Evolutionary conservation across 2,329 filamentous ascomycete species (phyloP).

Genomic region (Colletotrichum paranaense): DNA sequence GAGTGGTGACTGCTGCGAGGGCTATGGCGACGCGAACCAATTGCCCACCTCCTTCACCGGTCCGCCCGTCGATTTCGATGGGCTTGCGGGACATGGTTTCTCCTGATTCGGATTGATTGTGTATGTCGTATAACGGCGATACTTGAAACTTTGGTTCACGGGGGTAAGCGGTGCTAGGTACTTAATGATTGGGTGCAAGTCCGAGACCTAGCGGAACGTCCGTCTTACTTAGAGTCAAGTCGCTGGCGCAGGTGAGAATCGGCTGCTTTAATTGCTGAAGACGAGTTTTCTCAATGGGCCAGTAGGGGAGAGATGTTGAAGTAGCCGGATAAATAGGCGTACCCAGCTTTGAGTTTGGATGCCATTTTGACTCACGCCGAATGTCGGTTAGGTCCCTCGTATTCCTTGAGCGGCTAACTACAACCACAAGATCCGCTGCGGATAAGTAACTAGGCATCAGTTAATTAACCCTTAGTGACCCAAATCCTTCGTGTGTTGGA

Average conservation of each 20-base stretch:
- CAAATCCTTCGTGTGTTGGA: not conserved
- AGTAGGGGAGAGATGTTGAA: not conserved
- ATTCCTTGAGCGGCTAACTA: not conserved
- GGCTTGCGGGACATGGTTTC: conserved; percentile 38
- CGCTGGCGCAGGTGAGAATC: not conserved
- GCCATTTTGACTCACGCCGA: not conserved
- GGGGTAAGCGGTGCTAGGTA: not conserved
- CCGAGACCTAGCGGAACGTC: not conserved
- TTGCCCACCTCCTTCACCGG: conserved; percentile 72
- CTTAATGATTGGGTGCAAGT: not conserved
- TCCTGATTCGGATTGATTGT: not conserved
- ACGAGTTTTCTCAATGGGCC: not conserved
- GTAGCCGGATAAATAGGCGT: not conserved
- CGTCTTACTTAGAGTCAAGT: not conserved
- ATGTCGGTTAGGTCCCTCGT: not conserved
- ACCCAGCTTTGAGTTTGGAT: not conserved
- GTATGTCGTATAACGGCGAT: not conserved
- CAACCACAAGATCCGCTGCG: not conserved
- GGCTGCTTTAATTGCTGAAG: not conserved
- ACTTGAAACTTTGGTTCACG: not conserved
- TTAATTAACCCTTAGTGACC: not conserved
- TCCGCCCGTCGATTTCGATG: conserved; percentile 65
- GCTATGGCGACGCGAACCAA: conserved; percentile 67
- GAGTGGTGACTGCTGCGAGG: conserved; percentile 65
- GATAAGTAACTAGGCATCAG: not conserved